Evolutionary conservation across 2,329 filamentous ascomycete species (phyloP).

Genomic region (Paradendryphiella salina): DNA sequence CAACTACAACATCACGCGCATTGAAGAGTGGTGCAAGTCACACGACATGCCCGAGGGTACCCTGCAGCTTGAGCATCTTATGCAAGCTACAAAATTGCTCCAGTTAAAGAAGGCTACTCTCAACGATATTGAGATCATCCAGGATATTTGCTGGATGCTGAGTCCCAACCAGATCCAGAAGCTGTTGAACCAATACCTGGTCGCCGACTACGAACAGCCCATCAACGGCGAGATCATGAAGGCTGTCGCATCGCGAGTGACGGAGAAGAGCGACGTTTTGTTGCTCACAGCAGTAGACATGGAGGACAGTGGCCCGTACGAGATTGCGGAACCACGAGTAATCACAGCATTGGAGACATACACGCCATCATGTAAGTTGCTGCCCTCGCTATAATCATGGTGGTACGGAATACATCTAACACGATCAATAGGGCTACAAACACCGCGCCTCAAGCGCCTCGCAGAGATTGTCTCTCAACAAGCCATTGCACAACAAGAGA

Average conservation of each 20-base stretch:
- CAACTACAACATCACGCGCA: constrained; percentile 99
- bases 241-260: constrained; percentile 93
- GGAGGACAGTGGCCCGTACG: constrained; percentile 97
- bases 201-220: constrained; percentile 97
- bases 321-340: constrained; percentile 93
- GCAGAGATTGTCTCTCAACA: constrained; percentile 98
- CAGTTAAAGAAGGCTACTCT: constrained; percentile 98
- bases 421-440: constrained; percentile 76
- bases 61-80: constrained; percentile 93
- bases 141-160: constrained; percentile 99
- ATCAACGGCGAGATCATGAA: constrained; percentile 99
- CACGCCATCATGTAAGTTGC: constrained; percentile 85
- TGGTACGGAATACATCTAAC: constrained; percentile 33
- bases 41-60: constrained; percentile 99
- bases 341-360: constrained; percentile 98
- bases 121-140: constrained; percentile 99
- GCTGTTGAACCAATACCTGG: constrained; percentile 95
- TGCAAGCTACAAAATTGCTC: constrained; percentile 98
- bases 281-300: constrained; percentile 94
- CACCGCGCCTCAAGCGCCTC: constrained; percentile 87
- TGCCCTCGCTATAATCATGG: neutral
- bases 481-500: constrained; percentile 93
- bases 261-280: constrained; percentile 96
- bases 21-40: constrained; percentile 99
- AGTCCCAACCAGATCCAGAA: constrained; percentile 99